Evolutionary conservation across 257 asterid species (phyloP).

Genomic region (Catharanthus roseus): DNA sequence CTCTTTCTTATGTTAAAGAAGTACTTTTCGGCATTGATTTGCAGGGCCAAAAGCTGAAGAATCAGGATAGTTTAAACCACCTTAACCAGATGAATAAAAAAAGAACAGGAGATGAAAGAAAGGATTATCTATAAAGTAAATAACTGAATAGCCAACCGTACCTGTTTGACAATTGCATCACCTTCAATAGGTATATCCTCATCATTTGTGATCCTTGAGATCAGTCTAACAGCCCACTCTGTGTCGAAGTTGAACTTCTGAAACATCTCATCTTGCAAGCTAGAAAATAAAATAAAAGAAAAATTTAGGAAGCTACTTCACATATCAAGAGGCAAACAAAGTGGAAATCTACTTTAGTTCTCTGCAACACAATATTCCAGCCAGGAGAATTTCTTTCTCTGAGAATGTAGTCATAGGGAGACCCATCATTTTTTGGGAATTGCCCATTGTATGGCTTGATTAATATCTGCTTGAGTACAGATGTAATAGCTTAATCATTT

Average conservation of each 20-base stretch:
- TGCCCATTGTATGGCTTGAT: background rate
- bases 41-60: constrained; percentile 76
- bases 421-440: background rate
- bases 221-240: constrained; percentile 94
- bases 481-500: background rate
- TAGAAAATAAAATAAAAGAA: constrained; percentile 29
- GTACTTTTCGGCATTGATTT: constrained; percentile 88
- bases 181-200: constrained; percentile 95
- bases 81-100: constrained; percentile 10
- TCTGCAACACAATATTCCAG: background rate
- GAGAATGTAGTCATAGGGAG: background rate
- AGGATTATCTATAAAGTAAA: background rate
- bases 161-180: constrained; percentile 85
- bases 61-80: constrained; percentile 13
- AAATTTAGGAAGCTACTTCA: constrained; percentile 12
- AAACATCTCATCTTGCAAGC: constrained; percentile 99
- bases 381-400: background rate
- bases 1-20: constrained; percentile 88
- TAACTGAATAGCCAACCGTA: constrained; percentile 11
- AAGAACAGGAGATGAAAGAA: constrained; percentile 10
- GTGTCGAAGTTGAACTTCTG: constrained; percentile 92
- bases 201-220: constrained; percentile 78
- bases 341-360: background rate
- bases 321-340: background rate
- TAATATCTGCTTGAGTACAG: background rate